These are phyloP conservation scores for Hydrangea macrophylla DNA, from an alignment of 148 eudicot genomes.

Conservation along the genomic window DNA sequence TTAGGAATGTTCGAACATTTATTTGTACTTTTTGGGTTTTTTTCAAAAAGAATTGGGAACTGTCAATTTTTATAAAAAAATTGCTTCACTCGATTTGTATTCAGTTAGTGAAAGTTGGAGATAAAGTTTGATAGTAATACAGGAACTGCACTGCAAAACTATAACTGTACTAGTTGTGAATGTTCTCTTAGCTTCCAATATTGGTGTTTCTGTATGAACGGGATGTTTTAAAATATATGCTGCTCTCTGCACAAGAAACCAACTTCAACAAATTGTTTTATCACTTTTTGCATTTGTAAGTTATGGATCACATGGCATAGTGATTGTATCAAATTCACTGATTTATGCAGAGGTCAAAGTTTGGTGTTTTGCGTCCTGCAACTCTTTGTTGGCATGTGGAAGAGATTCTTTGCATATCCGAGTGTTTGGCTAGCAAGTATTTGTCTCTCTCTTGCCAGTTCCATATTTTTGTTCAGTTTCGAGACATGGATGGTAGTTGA, in stretches of 20 bases:
- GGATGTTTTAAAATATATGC: no score
- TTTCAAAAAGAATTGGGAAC: neutral
- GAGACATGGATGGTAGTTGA: slow-evolving; percentile 96
- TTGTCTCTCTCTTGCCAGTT: slow-evolving; percentile 75
- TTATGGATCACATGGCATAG: neutral
- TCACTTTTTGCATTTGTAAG: neutral
- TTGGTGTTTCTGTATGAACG: neutral
- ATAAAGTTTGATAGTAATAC: neutral
- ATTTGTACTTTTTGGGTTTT: neutral
- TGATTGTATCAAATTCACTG: neutral
- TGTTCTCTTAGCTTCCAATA: neutral
- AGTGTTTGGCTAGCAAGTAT: slow-evolving; percentile 65
- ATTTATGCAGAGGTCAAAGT: slow-evolving; percentile 85
- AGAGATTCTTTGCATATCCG: slow-evolving; percentile 48
- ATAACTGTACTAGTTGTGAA: neutral
- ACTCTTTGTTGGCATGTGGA: slow-evolving; percentile 63
- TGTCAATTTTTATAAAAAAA: neutral
- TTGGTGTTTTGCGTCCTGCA: slow-evolving; percentile 71
- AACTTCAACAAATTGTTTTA: neutral
- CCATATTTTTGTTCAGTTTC: slow-evolving; percentile 74
- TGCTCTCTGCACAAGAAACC: neutral
- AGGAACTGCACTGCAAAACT: neutral
- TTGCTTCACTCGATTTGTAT: neutral
- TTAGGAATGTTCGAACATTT: no score
- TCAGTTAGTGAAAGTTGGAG: neutral